Percentiles rank a stretch among this genome's conserved stretches.
These are phyloP conservation scores for Blastomyces percursus DNA, from an alignment of 2,329 filamentous ascomycete species.

Conservation along the genomic window DNA sequence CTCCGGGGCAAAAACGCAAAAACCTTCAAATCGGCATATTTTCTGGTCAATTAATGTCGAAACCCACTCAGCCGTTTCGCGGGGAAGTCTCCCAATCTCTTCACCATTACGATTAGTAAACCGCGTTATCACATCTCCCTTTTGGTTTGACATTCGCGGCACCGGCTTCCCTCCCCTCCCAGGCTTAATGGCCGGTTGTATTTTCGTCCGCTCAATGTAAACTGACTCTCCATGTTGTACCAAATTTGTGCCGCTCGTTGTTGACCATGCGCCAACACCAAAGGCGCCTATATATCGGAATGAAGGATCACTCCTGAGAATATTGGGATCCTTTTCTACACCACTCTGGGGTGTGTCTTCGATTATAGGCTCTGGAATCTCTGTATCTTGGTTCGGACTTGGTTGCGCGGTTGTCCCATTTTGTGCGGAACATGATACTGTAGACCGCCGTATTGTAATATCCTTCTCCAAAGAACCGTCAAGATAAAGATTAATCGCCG, in stretches of 20 bases:
- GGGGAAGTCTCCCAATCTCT: constrained; percentile 77
- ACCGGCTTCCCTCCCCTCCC: constrained; percentile 37
- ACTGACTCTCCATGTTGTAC: constrained; percentile 74
- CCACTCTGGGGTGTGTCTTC: constrained; percentile 1
- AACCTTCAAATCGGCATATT: constrained; percentile 75
- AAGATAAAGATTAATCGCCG: constrained; percentile 53
- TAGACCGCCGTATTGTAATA: constrained; percentile 2
- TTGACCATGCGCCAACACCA: constrained; percentile 85
- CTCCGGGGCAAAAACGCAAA: constrained; percentile 82
- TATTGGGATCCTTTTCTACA: constrained; percentile 2
- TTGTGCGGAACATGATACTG: not conserved
- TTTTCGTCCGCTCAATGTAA: constrained; percentile 74
- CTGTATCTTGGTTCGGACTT: not conserved
- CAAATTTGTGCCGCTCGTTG: constrained; percentile 63
- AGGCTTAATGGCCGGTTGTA: constrained; percentile 46
- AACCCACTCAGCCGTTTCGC: constrained; percentile 82
- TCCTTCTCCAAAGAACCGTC: constrained; percentile 50
- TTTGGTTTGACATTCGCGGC: constrained; percentile 47
- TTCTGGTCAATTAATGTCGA: constrained; percentile 85
- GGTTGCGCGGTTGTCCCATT: not conserved
- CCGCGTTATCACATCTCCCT: constrained; percentile 77
- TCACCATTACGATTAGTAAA: constrained; percentile 71
- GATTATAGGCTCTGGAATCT: constrained; percentile 1
- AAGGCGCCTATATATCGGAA: constrained; percentile 81
- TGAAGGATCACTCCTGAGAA: constrained; percentile 30